Base-by-base conservation (phyloP, 2,329 filamentous ascomycete genomes). In the Scedosporium aurantiacum region DNA sequence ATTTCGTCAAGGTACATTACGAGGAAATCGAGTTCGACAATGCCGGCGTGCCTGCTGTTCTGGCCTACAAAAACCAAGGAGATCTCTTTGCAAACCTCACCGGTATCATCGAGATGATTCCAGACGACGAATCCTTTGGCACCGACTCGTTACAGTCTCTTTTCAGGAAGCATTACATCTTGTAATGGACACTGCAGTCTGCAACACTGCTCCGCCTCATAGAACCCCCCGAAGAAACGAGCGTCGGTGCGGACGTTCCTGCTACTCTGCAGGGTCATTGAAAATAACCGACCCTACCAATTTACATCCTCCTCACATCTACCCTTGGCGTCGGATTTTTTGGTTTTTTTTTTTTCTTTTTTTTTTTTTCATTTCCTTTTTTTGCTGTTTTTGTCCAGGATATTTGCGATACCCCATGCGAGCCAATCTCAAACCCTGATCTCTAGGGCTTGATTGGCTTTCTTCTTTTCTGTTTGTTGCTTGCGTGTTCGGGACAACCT, bases 1-100 rank as follows among this genome's bases (percentile, higher is more conserved):
- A 90, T 70, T 97, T 99, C 70, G 83, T 97, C 76, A 95, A 93
- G 76, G 83, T 97, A 57, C 87, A 96, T 74, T 90, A 91, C 71
- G 86, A 89, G 64, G 92, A 96, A 63, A 95, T 96, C 43, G 92
- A 97, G 72, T 96, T 97, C 79, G 91, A 97, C 71, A 85, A 89
- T 63, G 89, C 91, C 37, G 87, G 88, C 55, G 89, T 96, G 1
- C 94, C 94, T 0, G 91, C 94, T 3, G 79, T 97, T 43, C 79
- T 97, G 57, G 93, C 90, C 10, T 99, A 99, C 77, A 86, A 86
- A 63, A 90, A 87, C 68, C 84, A 87, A 70, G 92, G 91, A 60
- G 92, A 97, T 65, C 85, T 97, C 65, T 91, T 97, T 68, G 90
- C 90, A 65, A 95, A 92, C 68, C 78, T 97, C 60, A 90, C 94